Evolutionary conservation across 345 rosid genomes (phyloP).

Genomic region (Eucalyptus dawsonii): DNA sequence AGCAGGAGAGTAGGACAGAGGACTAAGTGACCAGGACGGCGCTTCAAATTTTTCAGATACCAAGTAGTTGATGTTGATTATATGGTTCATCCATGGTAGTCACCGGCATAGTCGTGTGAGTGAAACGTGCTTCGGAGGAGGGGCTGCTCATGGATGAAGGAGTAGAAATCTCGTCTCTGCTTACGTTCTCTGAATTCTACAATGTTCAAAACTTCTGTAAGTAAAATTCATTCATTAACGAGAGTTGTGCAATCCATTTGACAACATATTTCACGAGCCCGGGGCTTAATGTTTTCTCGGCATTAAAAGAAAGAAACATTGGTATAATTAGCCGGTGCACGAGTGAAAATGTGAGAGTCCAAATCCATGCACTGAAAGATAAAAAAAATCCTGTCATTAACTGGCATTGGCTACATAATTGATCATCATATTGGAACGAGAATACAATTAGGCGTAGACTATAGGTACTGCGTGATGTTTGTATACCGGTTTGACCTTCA

Average conservation of each 20-base stretch:
- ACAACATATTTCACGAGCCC: neutral
- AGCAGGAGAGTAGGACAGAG: neutral
- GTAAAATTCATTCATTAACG: neutral
- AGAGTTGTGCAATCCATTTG: neutral
- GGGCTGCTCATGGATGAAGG: fast-evolving
- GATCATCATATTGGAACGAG: neutral
- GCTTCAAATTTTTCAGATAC: neutral
- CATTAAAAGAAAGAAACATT: too few relatives aligned
- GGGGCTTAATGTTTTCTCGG: neutral
- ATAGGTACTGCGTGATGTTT: neutral
- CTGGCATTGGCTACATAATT: neutral
- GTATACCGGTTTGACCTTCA: neutral
- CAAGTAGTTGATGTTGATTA: neutral
- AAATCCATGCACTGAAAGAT: neutral
- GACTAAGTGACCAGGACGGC: neutral
- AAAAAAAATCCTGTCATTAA: neutral
- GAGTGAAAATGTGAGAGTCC: neutral
- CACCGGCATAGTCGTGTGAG: fast-evolving
- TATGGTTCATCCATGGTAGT: too few relatives aligned
- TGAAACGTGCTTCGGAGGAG: fast-evolving
- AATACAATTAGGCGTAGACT: neutral
- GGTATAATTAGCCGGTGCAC: neutral
- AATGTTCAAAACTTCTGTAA: neutral
- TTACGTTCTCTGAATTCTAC: neutral
- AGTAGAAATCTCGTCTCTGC: neutral